phyloP scores from a whole-genome alignment of 257 asterid genomes.

The Nicotiana benthamiana region DNA sequence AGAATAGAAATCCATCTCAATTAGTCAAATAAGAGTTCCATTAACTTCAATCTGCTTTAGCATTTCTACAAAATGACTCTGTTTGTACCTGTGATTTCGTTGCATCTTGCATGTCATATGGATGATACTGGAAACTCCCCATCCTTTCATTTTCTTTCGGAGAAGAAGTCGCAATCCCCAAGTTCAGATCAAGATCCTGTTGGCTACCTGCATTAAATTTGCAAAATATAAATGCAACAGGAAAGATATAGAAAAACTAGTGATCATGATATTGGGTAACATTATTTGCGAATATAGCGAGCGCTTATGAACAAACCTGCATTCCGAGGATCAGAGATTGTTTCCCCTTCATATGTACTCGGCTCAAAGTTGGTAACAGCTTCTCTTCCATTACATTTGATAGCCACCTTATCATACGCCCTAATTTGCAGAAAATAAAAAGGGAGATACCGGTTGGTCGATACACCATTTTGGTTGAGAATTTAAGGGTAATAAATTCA shows the following conservation, averaged over 20 bases:
- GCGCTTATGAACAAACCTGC: constrained; percentile 21
- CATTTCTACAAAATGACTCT: neutral
- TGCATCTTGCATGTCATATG: constrained; percentile 35
- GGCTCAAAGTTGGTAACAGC: constrained; percentile 76
- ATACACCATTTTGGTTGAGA: constrained; percentile 16
- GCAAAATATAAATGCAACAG: neutral
- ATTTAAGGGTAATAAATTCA: constrained; percentile 19
- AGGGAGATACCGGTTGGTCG: constrained; percentile 27
- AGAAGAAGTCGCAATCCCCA: constrained; percentile 54
- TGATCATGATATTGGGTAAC: neutral
- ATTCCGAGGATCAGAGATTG: constrained; percentile 12
- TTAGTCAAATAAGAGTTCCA: neutral
- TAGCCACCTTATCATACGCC: constrained; percentile 80
- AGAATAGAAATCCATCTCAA: too few relatives aligned
- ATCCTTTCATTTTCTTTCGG: constrained; percentile 32
- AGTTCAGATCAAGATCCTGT: constrained; percentile 56
- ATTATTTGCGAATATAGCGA: neutral
- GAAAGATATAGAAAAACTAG: neutral
- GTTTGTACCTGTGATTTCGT: constrained; percentile 28
- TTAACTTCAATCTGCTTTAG: neutral
- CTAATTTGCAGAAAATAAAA: constrained; percentile 33
- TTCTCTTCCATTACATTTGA: constrained; percentile 58
- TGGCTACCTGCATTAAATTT: constrained; percentile 25
- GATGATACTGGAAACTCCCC: constrained; percentile 30
- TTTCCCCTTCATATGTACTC: constrained; percentile 36